Evolutionary conservation across 495 filamentous ascomycete genomes (phyloP), one percentile per base, ranked within the genome.

Genomic region (Daldinia decipiens): DNA sequence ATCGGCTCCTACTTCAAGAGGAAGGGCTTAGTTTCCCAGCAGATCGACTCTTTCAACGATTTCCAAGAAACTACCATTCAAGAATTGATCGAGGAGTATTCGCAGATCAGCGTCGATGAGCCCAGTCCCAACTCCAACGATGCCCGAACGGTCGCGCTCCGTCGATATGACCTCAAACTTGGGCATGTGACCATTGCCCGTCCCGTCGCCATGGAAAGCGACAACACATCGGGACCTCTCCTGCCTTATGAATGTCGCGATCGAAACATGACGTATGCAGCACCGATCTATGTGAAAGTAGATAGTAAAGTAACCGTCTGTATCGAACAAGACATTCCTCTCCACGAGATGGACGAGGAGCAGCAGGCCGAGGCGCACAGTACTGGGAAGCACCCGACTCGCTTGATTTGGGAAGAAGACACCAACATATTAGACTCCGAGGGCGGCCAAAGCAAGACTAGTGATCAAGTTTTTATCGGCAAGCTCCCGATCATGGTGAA

Each of bases 401-500:
- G 80, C n/a, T 77, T 88, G 3, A 70, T 82, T 26, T 91, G 90
- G 89, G 83, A 88, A 65, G 81, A 84, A n/a, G 82, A 87, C 62
- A 81, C 82, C 56, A 74, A 78, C 47, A 76, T 80, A 27, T 58
- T 82, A 59, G 70, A 73, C 54, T 50, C 67, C 5, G 70, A 60
- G 36, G 66, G 79, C 53, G 68, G 83, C 70, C 65, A 80, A 66
- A 55, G 72, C 67, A 80, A 84, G 43, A 77, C 82, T 31, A 74
- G 78, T 31, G 87, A 87, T 53, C 86, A 85, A 34, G 73, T 74
- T 11, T 97, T 93, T 80, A 90, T 98, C 63, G 95, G 95, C 62
- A 97, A 95, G 80, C 85, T 99, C 62, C 95, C 95, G 0, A 92
- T 98, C 71, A 99, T 99, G 95, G 86, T 98, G 61, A 97, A 97